These are phyloP conservation scores for Trypanosoma mega DNA, from an alignment of 208 protist species.

Conservation along the genomic window DNA sequence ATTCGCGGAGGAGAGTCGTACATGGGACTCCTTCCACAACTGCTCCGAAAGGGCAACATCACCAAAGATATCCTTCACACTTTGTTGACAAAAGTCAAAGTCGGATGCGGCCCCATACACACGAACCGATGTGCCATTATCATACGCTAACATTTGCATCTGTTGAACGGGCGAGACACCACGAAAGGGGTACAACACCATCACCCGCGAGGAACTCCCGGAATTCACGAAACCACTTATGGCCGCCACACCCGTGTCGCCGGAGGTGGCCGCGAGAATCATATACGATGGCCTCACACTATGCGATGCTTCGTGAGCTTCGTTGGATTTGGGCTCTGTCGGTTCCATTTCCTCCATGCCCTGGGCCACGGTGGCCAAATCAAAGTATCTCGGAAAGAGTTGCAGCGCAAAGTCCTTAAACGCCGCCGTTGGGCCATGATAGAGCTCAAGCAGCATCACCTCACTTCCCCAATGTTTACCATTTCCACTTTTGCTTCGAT, in stretches of 20 bases:
- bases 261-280: slow-evolving; percentile 89
- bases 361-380: slow-evolving; percentile 31
- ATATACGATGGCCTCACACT: slow-evolving; percentile 54
- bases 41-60: slow-evolving; percentile 69
- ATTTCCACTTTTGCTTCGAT: slow-evolving; percentile 6
- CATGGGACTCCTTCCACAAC: slow-evolving; percentile 36
- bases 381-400: slow-evolving; percentile 87
- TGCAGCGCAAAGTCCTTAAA: slow-evolving; percentile 93
- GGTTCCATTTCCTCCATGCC: slow-evolving; percentile 8
- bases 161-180: slow-evolving; percentile 86
- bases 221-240: slow-evolving; percentile 87
- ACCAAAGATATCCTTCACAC: slow-evolving; percentile 90
- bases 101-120: slow-evolving; percentile 69
- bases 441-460: slow-evolving; percentile 77
- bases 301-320: background rate
- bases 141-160: slow-evolving; percentile 84
- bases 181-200: slow-evolving; percentile 85
- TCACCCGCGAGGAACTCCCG: slow-evolving; percentile 57
- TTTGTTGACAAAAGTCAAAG: slow-evolving; percentile 93
- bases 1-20: slow-evolving; percentile 94
- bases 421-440: slow-evolving; percentile 86
- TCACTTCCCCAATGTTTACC: slow-evolving; percentile 1
- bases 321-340: slow-evolving; percentile 17
- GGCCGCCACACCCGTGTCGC: slow-evolving; percentile 86
- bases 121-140: slow-evolving; percentile 66